Base-by-base conservation (phyloP, 345 rosid genomes). In the Schrenkiella parvula region DNA sequence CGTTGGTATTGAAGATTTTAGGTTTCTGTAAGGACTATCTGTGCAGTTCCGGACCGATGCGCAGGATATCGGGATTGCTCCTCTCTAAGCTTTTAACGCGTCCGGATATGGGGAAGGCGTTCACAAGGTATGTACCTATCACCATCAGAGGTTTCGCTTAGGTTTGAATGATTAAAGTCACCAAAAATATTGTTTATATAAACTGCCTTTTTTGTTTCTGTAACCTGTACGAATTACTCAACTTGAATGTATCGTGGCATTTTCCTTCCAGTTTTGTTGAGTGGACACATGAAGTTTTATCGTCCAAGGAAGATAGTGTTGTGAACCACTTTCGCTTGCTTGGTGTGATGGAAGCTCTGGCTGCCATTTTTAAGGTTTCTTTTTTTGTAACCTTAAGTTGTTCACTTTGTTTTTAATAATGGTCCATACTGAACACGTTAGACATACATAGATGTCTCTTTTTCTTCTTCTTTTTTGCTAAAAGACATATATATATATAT, bases 31-130 rank as follows among this genome's bases (percentile, higher is more conserved):
- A 86, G 86, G 95, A 91, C 73, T 91, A 91, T 74, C 95, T 95
- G 43, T 84, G 95, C 2, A 87, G 41, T 82, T 86, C 99, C 3
- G 99, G 97, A 43, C 96, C 99, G 2, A 95, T 95, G 99, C 90
- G 97, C 8, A 84, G 84, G 52, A 91, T 95, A 44, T 83, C 97
- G 1, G 97, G 93, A 61, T 81, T 95, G 76, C 82, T 95, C 19
- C 90, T 95, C 35, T 86, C 96, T 1, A 89, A 71, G 88, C 99
- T 95, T 72, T 81, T 95, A 28, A 83, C 97, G 2, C 92, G 96
- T 51, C 99, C 95, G 2, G 97, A 95, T 84, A 95, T 95, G 97
- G 86, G 89, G 37, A 76, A 83, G 66, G 93, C 91, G 14, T 91
- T 91, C 70, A 13, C 82, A 53, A 87, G 97, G 97, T 93, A 61